Conservation (phyloP, 148 eudicot species). For the Polygonum maritimum region DNA sequence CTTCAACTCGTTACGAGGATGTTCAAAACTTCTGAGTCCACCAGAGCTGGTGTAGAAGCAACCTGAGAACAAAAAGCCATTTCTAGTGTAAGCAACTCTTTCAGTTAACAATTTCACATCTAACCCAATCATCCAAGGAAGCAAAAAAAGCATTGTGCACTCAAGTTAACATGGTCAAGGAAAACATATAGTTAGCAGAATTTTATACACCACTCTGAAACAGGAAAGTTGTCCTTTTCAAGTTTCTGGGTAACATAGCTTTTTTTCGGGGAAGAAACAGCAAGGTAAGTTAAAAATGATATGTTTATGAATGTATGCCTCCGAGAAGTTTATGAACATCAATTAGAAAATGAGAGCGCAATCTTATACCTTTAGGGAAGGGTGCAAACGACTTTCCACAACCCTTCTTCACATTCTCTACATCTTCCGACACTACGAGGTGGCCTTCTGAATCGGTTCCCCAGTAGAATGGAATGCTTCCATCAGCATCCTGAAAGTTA, state of each 20-base stretch:
- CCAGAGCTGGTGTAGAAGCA: constrained; percentile 84
- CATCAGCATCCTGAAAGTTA: constrained; percentile 68
- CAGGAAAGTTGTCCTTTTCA: too few species aligned
- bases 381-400: constrained; percentile 65
- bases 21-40: constrained; percentile 79
- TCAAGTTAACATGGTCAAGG: neutral
- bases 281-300: too few species aligned
- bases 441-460: constrained; percentile 81
- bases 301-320: too few species aligned
- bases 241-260: too few species aligned
- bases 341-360: neutral
- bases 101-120: neutral
- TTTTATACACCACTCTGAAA: too few species aligned
- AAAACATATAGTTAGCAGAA: too few species aligned
- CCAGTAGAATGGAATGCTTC: constrained; percentile 91
- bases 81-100: neutral
- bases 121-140: neutral
- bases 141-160: neutral
- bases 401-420: constrained; percentile 56
- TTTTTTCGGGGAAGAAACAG: too few species aligned
- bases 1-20: constrained; percentile 66
- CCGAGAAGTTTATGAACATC: neutral
- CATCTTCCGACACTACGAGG: constrained; percentile 62
- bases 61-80: constrained; percentile 27
- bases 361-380: constrained; percentile 56